These are phyloP conservation scores for Capsicum baccatum DNA, from an alignment of 257 asterid genomes.

Conservation along the genomic window DNA sequence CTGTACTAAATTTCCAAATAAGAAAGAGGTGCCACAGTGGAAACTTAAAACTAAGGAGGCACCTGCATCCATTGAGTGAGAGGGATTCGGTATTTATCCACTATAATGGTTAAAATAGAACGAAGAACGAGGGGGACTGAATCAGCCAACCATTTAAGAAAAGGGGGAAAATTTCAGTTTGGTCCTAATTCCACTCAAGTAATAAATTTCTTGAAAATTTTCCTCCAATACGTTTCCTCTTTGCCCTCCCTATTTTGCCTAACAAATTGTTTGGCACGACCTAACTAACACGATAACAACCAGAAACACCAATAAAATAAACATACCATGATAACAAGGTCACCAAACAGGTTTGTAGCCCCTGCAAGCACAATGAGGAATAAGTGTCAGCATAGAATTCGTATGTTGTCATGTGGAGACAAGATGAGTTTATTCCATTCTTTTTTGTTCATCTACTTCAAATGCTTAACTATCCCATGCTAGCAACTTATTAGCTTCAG, in stretches of 20 bases:
- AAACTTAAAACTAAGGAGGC: background rate
- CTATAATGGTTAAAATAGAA: constrained; percentile 3
- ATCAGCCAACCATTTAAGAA: constrained; percentile 7
- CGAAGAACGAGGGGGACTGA: background rate
- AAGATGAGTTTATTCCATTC: constrained; percentile 8
- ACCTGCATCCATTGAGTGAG: constrained; percentile 17
- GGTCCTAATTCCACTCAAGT: background rate
- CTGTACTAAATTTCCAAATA: background rate
- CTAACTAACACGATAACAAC: background rate
- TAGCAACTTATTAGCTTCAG: constrained; percentile 4
- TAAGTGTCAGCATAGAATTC: constrained; percentile 35
- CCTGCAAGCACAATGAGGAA: constrained; percentile 56
- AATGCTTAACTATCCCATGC: background rate
- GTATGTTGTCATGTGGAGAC: constrained; percentile 21
- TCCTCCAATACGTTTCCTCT: constrained; percentile 12
- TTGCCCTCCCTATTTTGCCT: background rate
- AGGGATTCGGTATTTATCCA: background rate
- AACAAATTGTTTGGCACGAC: background rate
- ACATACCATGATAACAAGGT: constrained; percentile 88
- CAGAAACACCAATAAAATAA: constrained; percentile 27
- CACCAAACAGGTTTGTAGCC: constrained; percentile 91
- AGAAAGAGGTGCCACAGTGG: background rate
- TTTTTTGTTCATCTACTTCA: constrained; percentile 17
- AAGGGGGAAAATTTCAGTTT: background rate
- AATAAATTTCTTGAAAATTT: constrained; percentile 15